Percentiles rank a stretch among this genome's conserved stretches.
Evolutionary conservation across 768 basidiomycete genomes (phyloP).

Genomic region (Lentinula detonsa): DNA sequence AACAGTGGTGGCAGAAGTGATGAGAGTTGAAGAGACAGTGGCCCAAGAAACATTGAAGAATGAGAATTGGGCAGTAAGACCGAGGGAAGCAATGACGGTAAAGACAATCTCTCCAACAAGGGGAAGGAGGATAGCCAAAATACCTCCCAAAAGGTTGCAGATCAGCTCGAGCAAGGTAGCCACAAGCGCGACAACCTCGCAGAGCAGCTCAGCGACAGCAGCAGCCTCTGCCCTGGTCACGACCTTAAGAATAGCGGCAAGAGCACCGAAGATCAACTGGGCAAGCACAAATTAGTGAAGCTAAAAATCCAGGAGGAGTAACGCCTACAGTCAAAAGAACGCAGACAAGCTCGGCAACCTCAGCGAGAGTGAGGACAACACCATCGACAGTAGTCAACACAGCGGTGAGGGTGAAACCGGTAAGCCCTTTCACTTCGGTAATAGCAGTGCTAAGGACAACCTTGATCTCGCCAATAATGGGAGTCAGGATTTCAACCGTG

Average conservation of each 20-base stretch:
- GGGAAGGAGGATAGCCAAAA: constrained; percentile 7
- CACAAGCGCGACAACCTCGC: constrained; percentile 5
- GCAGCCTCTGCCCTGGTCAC: neutral
- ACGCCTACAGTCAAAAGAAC: constrained; percentile 5
- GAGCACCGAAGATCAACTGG: constrained; percentile 8
- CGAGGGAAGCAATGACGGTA: neutral
- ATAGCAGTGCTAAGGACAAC: constrained; percentile 2
- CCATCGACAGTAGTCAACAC: constrained; percentile 7
- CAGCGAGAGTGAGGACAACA: constrained; percentile 2
- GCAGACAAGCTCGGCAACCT: constrained; percentile 7
- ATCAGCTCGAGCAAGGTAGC: constrained; percentile 7
- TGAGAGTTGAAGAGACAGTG: neutral
- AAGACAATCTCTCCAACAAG: constrained; percentile 4
- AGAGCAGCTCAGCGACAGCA: neutral
- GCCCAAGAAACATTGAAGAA: neutral
- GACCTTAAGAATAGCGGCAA: neutral
- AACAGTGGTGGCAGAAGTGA: neutral
- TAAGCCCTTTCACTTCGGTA: constrained; percentile 2
- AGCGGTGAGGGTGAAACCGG: constrained; percentile 1
- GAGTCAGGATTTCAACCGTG: constrained; percentile 5
- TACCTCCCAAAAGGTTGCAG: constrained; percentile 5
- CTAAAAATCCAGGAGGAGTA: neutral
- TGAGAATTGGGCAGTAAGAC: neutral
- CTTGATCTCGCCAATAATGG: constrained; percentile 7
- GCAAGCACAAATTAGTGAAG: neutral